A percentile compares a stretch with the other conserved stretches of the same genome.
Evolutionary conservation across 1,284 basidiomycete species (phyloP).

Genomic region (Heterobasidion occidentale): DNA sequence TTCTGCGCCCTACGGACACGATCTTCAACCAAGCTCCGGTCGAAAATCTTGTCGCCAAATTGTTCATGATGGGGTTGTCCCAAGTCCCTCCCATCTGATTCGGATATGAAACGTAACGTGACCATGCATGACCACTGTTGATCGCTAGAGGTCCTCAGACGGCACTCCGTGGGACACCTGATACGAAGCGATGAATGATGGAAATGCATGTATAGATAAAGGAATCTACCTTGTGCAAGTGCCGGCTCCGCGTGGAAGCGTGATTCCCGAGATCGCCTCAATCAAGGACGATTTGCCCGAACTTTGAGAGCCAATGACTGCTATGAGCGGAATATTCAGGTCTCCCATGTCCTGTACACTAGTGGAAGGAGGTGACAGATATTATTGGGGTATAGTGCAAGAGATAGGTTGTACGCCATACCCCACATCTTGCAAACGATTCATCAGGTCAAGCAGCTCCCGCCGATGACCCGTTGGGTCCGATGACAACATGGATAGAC

Average conservation of each 20-base stretch:
- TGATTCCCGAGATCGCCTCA: constrained; percentile 67
- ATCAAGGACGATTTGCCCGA: constrained; percentile 74
- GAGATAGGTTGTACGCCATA: background rate
- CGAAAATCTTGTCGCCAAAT: constrained; percentile 45
- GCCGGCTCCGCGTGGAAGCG: constrained; percentile 52
- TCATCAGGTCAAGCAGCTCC: background rate
- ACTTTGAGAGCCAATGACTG: constrained; percentile 58
- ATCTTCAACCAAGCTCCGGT: constrained; percentile 46
- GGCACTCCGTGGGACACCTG: constrained; percentile 70
- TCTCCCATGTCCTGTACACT: constrained; percentile 20
- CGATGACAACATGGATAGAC: background rate
- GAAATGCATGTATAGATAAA: background rate
- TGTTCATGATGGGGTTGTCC: constrained; percentile 29
- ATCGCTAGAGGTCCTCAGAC: constrained; percentile 35
- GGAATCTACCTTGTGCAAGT: constrained; percentile 52
- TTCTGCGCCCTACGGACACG: constrained; percentile 58
- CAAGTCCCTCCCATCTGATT: constrained; percentile 32
- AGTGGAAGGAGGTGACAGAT: background rate
- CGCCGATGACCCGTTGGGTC: background rate
- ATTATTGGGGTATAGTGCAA: background rate
- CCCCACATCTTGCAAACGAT: background rate
- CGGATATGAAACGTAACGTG: constrained; percentile 29
- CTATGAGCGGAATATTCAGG: constrained; percentile 58
- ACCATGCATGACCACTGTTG: constrained; percentile 46
- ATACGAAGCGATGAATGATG: background rate